These are phyloP conservation scores for Trametes sanguinea DNA, from an alignment of 768 basidiomycete genomes.

Conservation along the genomic window DNA sequence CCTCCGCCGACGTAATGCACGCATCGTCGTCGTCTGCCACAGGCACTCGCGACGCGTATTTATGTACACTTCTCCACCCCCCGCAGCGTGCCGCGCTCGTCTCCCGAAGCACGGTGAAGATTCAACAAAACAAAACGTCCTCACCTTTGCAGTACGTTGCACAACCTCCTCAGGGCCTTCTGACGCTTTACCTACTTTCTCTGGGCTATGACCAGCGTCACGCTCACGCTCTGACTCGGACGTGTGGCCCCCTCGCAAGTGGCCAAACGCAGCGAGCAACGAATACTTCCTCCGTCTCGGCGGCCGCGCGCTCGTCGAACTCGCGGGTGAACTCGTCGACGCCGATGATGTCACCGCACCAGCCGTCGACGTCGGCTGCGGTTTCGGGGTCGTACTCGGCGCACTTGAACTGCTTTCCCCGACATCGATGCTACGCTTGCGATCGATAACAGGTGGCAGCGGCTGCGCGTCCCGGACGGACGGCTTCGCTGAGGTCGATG, in stretches of 20 bases:
- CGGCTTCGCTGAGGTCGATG: too few relatives aligned
- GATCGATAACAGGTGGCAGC: background rate
- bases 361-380: background rate
- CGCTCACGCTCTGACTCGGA: conserved; percentile 4
- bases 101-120: background rate
- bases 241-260: background rate
- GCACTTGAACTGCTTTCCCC: too few relatives aligned
- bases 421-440: background rate
- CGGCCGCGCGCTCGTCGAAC: background rate
- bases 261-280: conserved; percentile 29
- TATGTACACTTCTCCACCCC: background rate
- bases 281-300: conserved; percentile 29
- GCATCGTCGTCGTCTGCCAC: background rate
- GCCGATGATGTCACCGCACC: conserved; percentile 3
- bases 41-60: background rate
- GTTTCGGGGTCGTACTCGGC: background rate
- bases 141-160: conserved; percentile 8
- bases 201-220: background rate
- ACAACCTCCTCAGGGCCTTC: background rate
- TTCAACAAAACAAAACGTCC: background rate
- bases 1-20: conserved; percentile 9
- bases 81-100: background rate
- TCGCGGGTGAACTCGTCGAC: background rate
- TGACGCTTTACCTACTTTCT: background rate
- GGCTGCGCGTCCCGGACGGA: background rate